phyloP scores from a whole-genome alignment of 768 basidiomycete species.

The Myochromella boudieri region DNA sequence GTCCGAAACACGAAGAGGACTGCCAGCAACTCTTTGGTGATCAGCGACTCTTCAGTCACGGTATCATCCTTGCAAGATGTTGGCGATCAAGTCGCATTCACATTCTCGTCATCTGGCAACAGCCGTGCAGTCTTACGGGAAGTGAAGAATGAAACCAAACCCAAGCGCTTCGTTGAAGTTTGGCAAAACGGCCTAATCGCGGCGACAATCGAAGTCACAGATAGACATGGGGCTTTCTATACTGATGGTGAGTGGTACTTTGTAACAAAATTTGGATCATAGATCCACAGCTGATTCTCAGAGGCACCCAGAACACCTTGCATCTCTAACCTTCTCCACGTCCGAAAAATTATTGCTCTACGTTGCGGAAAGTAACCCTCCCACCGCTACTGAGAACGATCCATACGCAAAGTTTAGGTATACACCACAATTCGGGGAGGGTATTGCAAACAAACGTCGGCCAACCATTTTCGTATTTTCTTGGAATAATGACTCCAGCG shows the following conservation, averaged over 20 bases:
- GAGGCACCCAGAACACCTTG: constrained; percentile 44
- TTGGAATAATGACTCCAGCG: constrained; percentile 32
- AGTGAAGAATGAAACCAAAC: constrained; percentile 34
- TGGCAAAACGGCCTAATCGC: constrained; percentile 48
- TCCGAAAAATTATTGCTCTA: constrained; percentile 56
- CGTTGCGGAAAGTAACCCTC: constrained; percentile 52
- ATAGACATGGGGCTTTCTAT: constrained; percentile 58
- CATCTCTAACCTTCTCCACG: constrained; percentile 52
- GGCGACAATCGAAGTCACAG: constrained; percentile 54
- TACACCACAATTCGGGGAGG: constrained; percentile 64
- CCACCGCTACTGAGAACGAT: constrained; percentile 25
- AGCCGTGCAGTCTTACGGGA: constrained; percentile 48
- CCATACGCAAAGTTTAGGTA: constrained; percentile 51
- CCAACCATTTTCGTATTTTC: constrained; percentile 56
- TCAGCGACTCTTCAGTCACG: constrained; percentile 18
- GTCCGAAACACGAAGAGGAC: constrained; percentile 46
- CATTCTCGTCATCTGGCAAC: constrained; percentile 39
- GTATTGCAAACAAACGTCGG: constrained; percentile 47
- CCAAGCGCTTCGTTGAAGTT: constrained; percentile 59
- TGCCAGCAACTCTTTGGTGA: constrained; percentile 37
- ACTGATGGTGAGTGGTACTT: constrained; percentile 51
- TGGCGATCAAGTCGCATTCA: constrained; percentile 38
- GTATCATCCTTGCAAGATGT: constrained; percentile 33
- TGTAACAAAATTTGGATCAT: too few relatives aligned
- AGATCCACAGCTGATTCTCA: background rate